Evolutionary conservation across 345 rosid species (phyloP).

Genomic region (Lumnitzera racemosa): DNA sequence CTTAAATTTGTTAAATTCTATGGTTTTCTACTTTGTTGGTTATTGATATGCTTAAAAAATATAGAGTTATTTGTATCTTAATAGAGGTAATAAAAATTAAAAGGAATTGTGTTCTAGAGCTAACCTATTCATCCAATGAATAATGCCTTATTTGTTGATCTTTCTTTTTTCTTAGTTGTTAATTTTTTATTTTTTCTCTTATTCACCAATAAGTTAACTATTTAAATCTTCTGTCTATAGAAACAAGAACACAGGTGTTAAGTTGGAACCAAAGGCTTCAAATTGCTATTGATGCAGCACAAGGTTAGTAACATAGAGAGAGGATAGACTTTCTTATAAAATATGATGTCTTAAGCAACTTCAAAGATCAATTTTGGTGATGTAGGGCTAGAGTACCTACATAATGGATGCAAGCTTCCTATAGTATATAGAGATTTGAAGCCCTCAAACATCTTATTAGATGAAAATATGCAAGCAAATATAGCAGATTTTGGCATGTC

Average conservation of each 20-base stretch:
- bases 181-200: not conserved
- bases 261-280: conserved; percentile 39
- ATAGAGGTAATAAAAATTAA: too few relatives aligned
- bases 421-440: conserved; percentile 23
- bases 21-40: too few relatives aligned
- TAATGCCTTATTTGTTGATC: too few relatives aligned
- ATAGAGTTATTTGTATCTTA: too few relatives aligned
- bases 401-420: conserved; percentile 24
- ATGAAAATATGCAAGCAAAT: conserved; percentile 20
- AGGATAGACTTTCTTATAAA: not conserved
- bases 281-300: conserved; percentile 44
- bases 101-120: too few relatives aligned
- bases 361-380: not conserved
- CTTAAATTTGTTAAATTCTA: too few relatives aligned
- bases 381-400: conserved; percentile 15
- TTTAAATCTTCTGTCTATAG: conserved; percentile 12
- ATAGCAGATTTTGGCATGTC: conserved; percentile 22
- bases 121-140: too few relatives aligned
- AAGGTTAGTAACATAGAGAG: conserved; percentile 21
- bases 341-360: not conserved
- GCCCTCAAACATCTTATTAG: conserved; percentile 17
- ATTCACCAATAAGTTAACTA: not conserved
- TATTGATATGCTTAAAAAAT: too few relatives aligned
- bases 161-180: too few relatives aligned
- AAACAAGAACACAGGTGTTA: conserved; percentile 10